A percentile compares a stretch with the other conserved stretches of the same genome.
Evolutionary conservation across 129 eudicot genomes (phyloP).

Genomic region (Centella asiatica): DNA sequence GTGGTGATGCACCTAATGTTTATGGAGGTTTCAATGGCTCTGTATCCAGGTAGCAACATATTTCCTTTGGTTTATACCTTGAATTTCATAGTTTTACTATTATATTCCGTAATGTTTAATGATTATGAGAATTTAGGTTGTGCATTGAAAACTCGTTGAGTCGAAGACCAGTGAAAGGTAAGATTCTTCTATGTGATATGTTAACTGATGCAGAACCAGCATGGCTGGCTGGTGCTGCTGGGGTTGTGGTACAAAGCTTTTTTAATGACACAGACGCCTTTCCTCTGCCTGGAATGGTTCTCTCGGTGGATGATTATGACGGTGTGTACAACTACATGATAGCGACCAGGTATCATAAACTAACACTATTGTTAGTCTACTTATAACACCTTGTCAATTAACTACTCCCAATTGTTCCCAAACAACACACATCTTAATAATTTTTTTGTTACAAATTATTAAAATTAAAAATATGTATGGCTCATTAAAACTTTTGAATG

Average conservation of each 20-base stretch:
- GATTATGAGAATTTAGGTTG: neutral
- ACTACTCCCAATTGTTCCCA: no score
- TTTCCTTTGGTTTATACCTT: neutral
- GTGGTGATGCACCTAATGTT: slow-evolving; percentile 36
- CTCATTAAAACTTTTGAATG: no score
- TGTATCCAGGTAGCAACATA: slow-evolving; percentile 24
- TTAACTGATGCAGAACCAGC: neutral
- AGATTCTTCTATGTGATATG: slow-evolving; percentile 14
- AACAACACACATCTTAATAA: no score
- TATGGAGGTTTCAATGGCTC: slow-evolving; percentile 19
- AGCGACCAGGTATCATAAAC: slow-evolving; percentile 8
- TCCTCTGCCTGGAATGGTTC: slow-evolving; percentile 15
- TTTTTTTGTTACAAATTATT: no score
- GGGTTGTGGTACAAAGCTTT: slow-evolving; percentile 1
- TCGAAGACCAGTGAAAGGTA: slow-evolving; percentile 11
- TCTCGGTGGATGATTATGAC: neutral
- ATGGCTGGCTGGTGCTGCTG: slow-evolving; percentile 15
- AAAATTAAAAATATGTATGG: no score
- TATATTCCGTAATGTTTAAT: neutral
- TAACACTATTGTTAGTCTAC: neutral
- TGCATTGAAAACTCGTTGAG: slow-evolving; percentile 4
- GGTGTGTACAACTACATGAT: slow-evolving; percentile 1
- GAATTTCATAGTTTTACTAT: no score
- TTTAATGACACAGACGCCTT: neutral
- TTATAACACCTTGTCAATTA: no score